Base-by-base conservation (phyloP, 305 asterid species). In the Rubia peregrina region DNA sequence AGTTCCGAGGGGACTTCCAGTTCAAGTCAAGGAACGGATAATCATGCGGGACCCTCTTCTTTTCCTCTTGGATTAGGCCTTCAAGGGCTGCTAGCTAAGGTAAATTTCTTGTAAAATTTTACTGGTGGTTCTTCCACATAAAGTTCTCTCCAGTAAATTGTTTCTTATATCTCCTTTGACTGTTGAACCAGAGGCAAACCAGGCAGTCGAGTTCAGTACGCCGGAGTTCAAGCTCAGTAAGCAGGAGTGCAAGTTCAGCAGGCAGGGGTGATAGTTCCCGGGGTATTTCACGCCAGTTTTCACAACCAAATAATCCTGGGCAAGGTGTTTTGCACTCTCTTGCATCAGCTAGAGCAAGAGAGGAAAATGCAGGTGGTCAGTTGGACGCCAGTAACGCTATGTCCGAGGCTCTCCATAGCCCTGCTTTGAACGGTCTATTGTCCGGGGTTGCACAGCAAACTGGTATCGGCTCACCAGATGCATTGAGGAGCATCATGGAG, bases 371-470 rank as follows among this genome's bases (percentile, higher is more conserved):
- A 6, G 78, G 72, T 66, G 83, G 73, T 51, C 88, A 79, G 77
- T 67, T 63, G 56, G 97, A 82, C 73, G 67, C 77, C 26, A 78
- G 85, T 13, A 82, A 81, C 72, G 88, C 95, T 44, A 83, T 92
- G 96, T 84, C 95, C 66, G 83, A 88, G 70, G 75, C 89, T 67
- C 90, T 92, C 70, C 85, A 84, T 56, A 87, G 80, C 76, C 95
- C 98, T 40, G 89, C 93, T 17, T 78, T 92, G 70, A 83, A 83
- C 70, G 91, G 88, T 74, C 61, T 92, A 21, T 79, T 92, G 80
- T 68, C 92, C 17, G 96, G 97, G 69, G 92, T 88, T 78, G 87
- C 97, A 38, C 92, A 89, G 77, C 97, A 92, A 82, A 82, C 88
- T 61, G 98, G 97, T 72, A 79, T 81, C 70, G 98, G 95, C 66